Evolutionary conservation across 176 grass and related monocot genomes (phyloP), one percentile per base, ranked within the genome.

Genomic region (Bromus sterilis): DNA sequence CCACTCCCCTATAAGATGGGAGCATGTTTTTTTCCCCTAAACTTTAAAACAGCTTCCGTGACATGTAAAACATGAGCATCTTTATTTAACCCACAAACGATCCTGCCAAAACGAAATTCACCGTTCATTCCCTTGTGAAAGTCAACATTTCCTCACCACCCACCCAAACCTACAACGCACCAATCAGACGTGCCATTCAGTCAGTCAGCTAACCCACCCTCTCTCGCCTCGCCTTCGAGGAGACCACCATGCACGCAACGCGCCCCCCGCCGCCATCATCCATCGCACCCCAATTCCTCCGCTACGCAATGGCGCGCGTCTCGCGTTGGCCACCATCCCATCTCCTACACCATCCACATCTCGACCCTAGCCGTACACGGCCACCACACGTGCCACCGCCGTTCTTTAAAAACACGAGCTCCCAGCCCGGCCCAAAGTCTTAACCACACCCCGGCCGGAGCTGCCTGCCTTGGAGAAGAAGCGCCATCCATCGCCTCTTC

Each of bases 121-220:
- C 55, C 34, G n/a, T 59, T 29, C 34, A 4, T 39, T 3, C 68
- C 32, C 66, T 40, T 18, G 44, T 48, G 5, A 21, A 73, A 16
- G 14, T 34, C 62, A 21, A 73, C 44, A 5, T 79, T 59, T 67
- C 74, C 68, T 60, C 81, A 56, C 76, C 75, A 90, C 85, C 88
- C 81, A 87, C 89, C 84, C 73, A 83, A 80, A 88, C 88, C 88
- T 83, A 93, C 80, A 76, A 21, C 71, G 4, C 82, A 84, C 78
- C 71, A 28, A 35, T 83, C 65, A 56, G 80, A 92, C 83, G 86
- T 89, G 84, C 64, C 81, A 84, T 62, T 77, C 40, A 90, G 91
- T 71, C 81, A 84, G 70, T 77, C 40, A 90, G 91, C 87, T 87
- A 93, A 87, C 80, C 84, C 91, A 93, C 80, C 87, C 76, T 80